Evolutionary conservation across 345 rosid species (phyloP).

Genomic region (Aquilaria malaccensis): DNA sequence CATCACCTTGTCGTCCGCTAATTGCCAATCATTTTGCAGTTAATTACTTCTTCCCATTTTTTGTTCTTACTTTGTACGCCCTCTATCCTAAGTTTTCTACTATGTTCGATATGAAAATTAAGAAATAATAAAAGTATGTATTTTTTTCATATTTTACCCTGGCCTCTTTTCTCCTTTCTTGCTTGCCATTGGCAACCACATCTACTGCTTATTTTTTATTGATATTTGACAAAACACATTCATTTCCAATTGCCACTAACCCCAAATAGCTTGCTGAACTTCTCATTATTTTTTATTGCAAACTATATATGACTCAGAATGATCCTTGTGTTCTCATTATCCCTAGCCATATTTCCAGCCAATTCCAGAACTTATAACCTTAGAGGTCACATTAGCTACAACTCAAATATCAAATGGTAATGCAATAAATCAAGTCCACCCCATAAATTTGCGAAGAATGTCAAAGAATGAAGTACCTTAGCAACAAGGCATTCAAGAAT

Average conservation of each 20-base stretch:
- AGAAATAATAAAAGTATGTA: no score
- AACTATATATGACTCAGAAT: conserved; percentile 70
- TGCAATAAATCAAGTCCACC: neutral
- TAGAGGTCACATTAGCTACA: neutral
- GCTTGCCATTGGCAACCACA: no score
- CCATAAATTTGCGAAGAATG: neutral
- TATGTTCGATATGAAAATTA: no score
- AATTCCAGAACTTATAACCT: conserved; percentile 48
- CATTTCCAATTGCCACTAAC: conserved; percentile 57
- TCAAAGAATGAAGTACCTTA: conserved; percentile 26
- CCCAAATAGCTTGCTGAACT: conserved; percentile 56
- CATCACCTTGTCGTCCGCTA: no score
- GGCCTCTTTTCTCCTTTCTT: no score
- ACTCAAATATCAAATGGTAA: neutral
- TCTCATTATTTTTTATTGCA: conserved; percentile 64
- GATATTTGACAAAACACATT: conserved; percentile 69
- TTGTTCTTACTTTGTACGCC: no score
- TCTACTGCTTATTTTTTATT: conserved; percentile 16
- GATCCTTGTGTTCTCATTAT: conserved; percentile 64
- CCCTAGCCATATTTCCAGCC: conserved; percentile 72
- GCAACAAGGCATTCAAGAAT: conserved; percentile 80
- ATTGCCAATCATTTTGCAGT: no score
- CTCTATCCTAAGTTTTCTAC: no score
- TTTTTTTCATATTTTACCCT: no score
- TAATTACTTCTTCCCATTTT: no score